Conservation (phyloP, 345 rosid species). For the Eucalyptus virginea region DNA sequence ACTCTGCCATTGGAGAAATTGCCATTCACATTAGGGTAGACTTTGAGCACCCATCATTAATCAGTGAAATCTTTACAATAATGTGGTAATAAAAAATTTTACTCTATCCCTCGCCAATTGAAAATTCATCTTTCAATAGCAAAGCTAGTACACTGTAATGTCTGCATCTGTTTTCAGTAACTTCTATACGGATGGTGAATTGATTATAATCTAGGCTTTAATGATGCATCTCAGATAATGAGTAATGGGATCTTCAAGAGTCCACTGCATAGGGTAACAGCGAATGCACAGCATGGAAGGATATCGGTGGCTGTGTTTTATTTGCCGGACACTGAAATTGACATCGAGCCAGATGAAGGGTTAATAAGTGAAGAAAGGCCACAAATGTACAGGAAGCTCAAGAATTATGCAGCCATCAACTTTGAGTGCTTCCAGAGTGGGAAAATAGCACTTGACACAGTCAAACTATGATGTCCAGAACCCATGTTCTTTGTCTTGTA, state of each 20-base stretch:
- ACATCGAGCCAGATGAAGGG: background rate
- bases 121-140: too few relatives aligned
- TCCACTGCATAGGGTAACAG: conserved; percentile 11
- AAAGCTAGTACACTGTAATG: background rate
- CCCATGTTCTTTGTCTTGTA: background rate
- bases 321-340: background rate
- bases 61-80: background rate
- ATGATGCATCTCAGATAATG: conserved; percentile 1
- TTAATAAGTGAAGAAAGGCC: conserved; percentile 6
- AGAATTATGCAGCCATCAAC: conserved; percentile 10
- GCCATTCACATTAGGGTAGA: background rate
- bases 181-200: background rate
- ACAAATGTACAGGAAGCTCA: conserved; percentile 10
- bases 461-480: background rate
- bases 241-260: conserved; percentile 29
- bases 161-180: background rate
- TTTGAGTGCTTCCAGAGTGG: conserved; percentile 15
- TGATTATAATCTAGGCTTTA: background rate
- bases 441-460: conserved; percentile 4
- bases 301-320: conserved; percentile 7
- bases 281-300: conserved; percentile 12
- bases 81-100: background rate
- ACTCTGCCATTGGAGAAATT: background rate
- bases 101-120: background rate
- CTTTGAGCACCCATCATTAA: background rate